Base-by-base conservation (phyloP, 2,329 filamentous ascomycete genomes). In the Scedosporium aurantiacum region DNA sequence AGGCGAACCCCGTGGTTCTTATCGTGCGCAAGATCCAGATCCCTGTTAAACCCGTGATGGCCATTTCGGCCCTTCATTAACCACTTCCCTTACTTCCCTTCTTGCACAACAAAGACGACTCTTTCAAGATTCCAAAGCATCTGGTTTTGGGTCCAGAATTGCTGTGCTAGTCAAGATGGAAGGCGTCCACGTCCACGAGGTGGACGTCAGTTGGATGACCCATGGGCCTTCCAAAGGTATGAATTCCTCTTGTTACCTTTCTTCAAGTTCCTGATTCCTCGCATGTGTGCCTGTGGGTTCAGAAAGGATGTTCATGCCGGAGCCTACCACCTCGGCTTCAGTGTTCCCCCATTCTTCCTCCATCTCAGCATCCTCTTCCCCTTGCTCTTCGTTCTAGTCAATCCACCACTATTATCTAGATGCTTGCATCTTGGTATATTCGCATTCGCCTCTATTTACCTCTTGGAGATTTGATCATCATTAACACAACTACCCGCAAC, bases 201-300 rank as follows among this genome's bases (percentile, higher is more conserved):
- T 95, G 70, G 91, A 96, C 75, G 90, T 95, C 70, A 91, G 88
- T 74, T 96, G 91, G 91, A 88, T 95, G 79, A 82, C 82, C 67
- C 89, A 94, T 75, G 88, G 89, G 71, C 84, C 87, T 67, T 85
- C 86, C 65, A 91, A 89, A 87, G 90, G 91, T 90, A 80, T 74
- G 81, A 75, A 67, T 63, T 60, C 65, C 55, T 62, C 63, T 63
- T 58, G 1, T 21, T 14, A 43, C 62, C 62, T 58, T 59, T 58
- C 27, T 28, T 50, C n/a, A 27, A n/a, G 25, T 5, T 23, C 60
- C 61, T 21, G 56, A 58, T 16, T 28, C 10, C 32, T 37, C 14
- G 32, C 32, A 37, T 37, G 32, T 37, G 32, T 2, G 32, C 14
- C 14, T 10, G 32, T 37, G 32, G 32, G 32, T 37, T 37, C 45